A percentile compares a stretch with the other conserved stretches of the same genome.
phyloP scores from a whole-genome alignment of 495 filamentous ascomycete species.

The Penicilliopsis zonata region DNA sequence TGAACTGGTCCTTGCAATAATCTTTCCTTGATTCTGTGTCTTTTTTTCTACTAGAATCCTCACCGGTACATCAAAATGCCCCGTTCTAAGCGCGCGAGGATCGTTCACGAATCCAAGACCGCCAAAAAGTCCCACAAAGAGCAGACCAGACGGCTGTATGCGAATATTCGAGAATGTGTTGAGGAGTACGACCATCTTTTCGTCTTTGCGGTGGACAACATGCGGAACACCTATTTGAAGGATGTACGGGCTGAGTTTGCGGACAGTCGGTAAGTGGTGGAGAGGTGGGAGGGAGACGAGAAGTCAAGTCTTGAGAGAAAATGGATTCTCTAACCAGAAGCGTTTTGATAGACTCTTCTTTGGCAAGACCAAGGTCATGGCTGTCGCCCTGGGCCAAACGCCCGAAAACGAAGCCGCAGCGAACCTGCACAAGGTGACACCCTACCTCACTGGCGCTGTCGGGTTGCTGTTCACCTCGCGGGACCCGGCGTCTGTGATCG shows the following conservation, averaged over 20 bases:
- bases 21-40: not conserved
- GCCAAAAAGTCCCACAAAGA: conserved; percentile 84
- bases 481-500: conserved; percentile 42
- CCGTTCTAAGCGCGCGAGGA: conserved; percentile 83
- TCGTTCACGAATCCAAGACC: conserved; percentile 81
- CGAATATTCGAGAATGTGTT: conserved; percentile 74
- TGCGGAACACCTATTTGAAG: conserved; percentile 97
- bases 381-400: conserved; percentile 69
- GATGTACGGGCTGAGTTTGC: conserved; percentile 72
- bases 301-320: no score
- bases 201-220: conserved; percentile 91
- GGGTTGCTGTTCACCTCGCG: conserved; percentile 86
- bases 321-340: conserved; percentile 4
- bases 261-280: conserved; percentile 65
- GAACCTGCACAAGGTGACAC: conserved; percentile 54
- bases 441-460: conserved; percentile 68
- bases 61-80: conserved; percentile 54
- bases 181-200: conserved; percentile 82
- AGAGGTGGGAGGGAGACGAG: no score
- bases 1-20: conserved; percentile 5
- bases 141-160: conserved; percentile 75
- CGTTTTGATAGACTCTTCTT: conserved; percentile 70
- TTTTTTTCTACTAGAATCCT: not conserved
- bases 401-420: conserved; percentile 66
- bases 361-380: conserved; percentile 98